phyloP scores from a whole-genome alignment of 2,329 filamentous ascomycete genomes.

The Fusarium pseudocircinatum region DNA sequence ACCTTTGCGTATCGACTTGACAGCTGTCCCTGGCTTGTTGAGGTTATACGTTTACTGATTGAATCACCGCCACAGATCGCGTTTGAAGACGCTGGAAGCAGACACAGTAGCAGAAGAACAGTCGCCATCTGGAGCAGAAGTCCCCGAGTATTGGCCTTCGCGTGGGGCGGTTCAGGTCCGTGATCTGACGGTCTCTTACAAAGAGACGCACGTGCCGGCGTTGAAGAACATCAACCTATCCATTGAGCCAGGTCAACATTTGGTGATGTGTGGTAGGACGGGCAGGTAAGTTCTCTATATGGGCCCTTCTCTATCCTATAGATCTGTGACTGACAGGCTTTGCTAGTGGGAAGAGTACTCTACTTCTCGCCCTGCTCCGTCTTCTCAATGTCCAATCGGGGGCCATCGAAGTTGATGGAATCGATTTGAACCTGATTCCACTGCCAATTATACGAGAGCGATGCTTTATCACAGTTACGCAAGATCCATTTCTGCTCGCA shows the following conservation, averaged over 20 bases:
- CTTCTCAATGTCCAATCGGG: background rate
- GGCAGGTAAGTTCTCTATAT: background rate
- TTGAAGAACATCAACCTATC: background rate
- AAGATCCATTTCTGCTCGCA: background rate
- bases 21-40: background rate
- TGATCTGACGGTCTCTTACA: background rate
- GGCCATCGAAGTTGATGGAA: background rate
- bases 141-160: background rate
- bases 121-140: accelerated
- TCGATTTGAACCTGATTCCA: background rate
- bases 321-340: too few relatives aligned
- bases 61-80: accelerated
- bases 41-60: accelerated
- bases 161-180: background rate
- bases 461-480: background rate
- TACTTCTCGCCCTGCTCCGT: background rate
- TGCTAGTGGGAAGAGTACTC: background rate
- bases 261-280: background rate
- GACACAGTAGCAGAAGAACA: background rate
- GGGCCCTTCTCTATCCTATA: too few relatives aligned
- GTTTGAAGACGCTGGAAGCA: background rate
- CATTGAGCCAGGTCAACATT: background rate
- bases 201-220: background rate
- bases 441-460: background rate
- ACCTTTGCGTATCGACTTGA: accelerated